phyloP scores from a whole-genome alignment of 257 asterid genomes.

The Schizonepeta tenuifolia region DNA sequence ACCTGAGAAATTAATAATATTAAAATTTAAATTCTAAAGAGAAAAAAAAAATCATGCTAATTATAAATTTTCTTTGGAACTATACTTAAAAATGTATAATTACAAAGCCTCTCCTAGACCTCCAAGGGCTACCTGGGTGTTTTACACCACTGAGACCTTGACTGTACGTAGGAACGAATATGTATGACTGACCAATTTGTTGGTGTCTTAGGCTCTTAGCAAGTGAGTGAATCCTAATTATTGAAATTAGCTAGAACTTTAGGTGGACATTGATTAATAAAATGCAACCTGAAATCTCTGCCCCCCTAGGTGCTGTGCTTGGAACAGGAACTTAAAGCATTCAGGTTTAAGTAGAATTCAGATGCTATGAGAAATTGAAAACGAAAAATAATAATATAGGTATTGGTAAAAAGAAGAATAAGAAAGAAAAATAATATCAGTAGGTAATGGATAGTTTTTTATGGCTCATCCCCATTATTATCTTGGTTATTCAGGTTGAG shows the following conservation, averaged over 20 bases:
- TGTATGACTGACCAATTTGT: neutral
- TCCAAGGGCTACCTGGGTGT: neutral
- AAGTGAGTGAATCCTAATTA: neutral
- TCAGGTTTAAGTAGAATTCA: neutral
- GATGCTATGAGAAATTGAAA: neutral
- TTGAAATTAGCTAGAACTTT: constrained; percentile 4
- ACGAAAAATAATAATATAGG: neutral
- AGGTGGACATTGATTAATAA: neutral
- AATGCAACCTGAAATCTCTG: neutral
- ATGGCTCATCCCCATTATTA: neutral
- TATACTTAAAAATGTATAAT: neutral
- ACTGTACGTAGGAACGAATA: neutral
- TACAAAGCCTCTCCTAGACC: neutral
- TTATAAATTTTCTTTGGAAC: neutral
- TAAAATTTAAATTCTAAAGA: neutral
- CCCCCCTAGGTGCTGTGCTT: neutral
- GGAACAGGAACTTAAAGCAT: constrained; percentile 5
- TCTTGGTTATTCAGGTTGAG: neutral
- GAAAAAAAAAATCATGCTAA: neutral
- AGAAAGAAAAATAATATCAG: neutral
- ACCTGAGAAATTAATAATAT: neutral
- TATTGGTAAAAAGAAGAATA: neutral
- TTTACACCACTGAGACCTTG: neutral
- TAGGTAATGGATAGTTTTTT: neutral
- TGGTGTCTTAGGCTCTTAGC: neutral